Evolutionary conservation across 2,329 filamentous ascomycete species (phyloP).

Genomic region (Aureobasidium subglaciale): DNA sequence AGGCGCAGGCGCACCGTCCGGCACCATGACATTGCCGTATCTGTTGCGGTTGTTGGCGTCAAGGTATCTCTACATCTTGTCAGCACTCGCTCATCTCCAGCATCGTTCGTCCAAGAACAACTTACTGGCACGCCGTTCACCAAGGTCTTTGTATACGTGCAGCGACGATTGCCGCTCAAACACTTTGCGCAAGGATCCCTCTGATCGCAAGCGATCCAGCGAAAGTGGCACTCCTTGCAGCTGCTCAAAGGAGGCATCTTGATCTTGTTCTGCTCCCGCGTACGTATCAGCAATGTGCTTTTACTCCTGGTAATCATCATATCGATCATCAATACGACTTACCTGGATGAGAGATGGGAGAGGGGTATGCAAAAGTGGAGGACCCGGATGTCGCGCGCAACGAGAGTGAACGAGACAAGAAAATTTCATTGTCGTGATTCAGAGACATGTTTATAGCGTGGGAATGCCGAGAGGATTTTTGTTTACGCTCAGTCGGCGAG

Average conservation of each 20-base stretch:
- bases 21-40: not conserved
- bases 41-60: not conserved
- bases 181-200: not conserved
- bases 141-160: not conserved
- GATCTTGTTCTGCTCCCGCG: not conserved
- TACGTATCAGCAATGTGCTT: not conserved
- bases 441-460: too few relatives aligned
- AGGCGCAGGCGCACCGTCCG: not conserved
- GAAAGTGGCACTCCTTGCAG: not conserved
- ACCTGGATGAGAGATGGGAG: not conserved
- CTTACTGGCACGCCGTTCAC: not conserved
- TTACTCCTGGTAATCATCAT: slow-evolving; percentile 1
- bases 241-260: not conserved
- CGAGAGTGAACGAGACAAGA: not conserved
- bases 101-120: not conserved
- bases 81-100: not conserved
- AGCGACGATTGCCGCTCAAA: not conserved
- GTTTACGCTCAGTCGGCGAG: not conserved
- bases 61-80: not conserved
- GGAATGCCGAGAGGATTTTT: not conserved
- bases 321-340: not conserved
- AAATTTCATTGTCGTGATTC: not conserved
- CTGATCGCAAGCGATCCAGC: not conserved
- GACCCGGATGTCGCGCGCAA: not conserved
- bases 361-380: not conserved